Evolutionary conservation across 1,284 basidiomycete genomes (phyloP), one percentile per base, ranked within the genome.

Genomic region (Trichosporon coremiiforme): DNA sequence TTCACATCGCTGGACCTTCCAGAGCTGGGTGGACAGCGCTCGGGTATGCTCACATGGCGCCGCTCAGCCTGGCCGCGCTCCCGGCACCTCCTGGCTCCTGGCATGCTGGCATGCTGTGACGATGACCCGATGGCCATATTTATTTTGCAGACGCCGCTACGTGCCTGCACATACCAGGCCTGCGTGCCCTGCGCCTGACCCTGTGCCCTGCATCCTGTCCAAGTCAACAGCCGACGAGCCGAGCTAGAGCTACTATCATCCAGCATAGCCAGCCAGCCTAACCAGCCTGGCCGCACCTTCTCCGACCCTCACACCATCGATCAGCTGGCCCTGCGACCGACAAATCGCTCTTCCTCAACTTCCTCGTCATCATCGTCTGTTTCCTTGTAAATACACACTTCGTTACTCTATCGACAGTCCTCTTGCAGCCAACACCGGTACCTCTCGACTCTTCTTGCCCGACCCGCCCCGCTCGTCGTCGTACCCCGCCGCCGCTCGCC

Each of bases 111-210:
- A 17, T 17, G 41, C 41, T 45, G 15, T 45, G 41, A 15, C 17
- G 47, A 53, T 53, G 47, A 17, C 47, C 47, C 47, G 47, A 53
- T 22, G 47, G 20, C 47, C 47, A n/a, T n/a, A n/a, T n/a, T 53
- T 53, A 53, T 53, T 53, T 53, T 53, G 47, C 47, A 53, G 47
- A 53, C 47, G 47, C 47, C 20, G 47, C 47, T 53, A 53, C 20
- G 47, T 53, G 47, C 47, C 47, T 53, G 47, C 47, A 53, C 47
- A 53, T 53, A 53, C 47, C 47, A 53, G 47, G 47, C 47, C 47
- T 53, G 47, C 47, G 20, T 53, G 47, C 47, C 47, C 47, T 53
- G 47, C 47, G 20, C 47, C 47, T 22, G 47, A 15, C n/a, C 47
- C 17, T 20, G 8, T n/a, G 20, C 47, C 47, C 47, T 53, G 47